Percentiles rank a stretch among this genome's conserved stretches.
Evolutionary conservation across 345 rosid genomes (phyloP).

Genomic region (Citrus maxima): DNA sequence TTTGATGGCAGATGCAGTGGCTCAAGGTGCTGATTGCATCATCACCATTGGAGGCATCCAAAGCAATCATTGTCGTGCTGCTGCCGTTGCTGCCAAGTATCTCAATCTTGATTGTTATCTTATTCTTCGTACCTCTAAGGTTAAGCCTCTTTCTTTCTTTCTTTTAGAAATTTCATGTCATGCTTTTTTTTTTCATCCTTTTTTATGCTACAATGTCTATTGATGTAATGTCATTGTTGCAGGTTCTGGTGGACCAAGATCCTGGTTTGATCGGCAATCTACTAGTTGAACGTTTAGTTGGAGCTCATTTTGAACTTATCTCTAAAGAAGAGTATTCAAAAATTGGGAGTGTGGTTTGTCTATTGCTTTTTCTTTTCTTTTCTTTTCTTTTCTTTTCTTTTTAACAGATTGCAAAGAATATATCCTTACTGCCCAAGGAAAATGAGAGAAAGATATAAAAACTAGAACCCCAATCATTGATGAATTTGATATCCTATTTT

Average conservation of each 20-base stretch:
- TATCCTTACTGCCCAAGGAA: background rate
- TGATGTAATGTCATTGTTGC: slow-evolving; percentile 14
- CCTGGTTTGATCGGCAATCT: slow-evolving; percentile 92
- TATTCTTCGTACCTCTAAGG: slow-evolving; percentile 83
- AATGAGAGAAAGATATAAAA: background rate
- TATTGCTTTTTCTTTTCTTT: slow-evolving; percentile 6
- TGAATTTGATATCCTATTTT: background rate
- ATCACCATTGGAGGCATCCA: slow-evolving; percentile 90
- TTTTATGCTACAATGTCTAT: background rate
- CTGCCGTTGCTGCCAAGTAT: slow-evolving; percentile 85
- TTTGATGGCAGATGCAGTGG: slow-evolving; percentile 81
- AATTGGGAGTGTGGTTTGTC: slow-evolving; percentile 80
- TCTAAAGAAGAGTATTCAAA: slow-evolving; percentile 85
- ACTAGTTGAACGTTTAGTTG: slow-evolving; percentile 78
- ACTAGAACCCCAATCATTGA: background rate
- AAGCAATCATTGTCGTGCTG: slow-evolving; percentile 94
- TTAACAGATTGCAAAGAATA: background rate
- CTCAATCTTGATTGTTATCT: slow-evolving; percentile 69
- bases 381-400: background rate
- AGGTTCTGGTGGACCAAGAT: slow-evolving; percentile 80
- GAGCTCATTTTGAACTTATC: slow-evolving; percentile 80
- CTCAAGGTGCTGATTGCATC: slow-evolving; percentile 76
- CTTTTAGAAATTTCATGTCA: background rate
- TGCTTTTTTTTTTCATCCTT: background rate
- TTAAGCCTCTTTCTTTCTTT: slow-evolving; percentile 1